Evolutionary conservation across 176 grass and related monocot genomes (phyloP).

Genomic region (Triticum urartu): DNA sequence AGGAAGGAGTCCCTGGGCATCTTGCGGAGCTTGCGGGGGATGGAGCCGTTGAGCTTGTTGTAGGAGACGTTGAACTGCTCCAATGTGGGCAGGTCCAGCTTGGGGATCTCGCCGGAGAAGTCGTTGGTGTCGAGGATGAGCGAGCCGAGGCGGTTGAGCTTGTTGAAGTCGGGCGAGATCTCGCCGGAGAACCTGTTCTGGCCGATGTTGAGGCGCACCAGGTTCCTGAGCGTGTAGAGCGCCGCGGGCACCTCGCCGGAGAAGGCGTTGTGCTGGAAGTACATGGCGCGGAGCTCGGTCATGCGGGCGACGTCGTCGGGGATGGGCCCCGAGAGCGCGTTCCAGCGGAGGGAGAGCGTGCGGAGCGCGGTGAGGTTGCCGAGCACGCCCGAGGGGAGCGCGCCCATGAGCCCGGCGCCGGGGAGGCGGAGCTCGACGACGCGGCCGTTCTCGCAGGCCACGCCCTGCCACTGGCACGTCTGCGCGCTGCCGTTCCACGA

Average conservation of each 20-base stretch:
- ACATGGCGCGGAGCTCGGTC: constrained; percentile 79
- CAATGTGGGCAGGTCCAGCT: constrained; percentile 63
- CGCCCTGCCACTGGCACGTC: constrained; percentile 70
- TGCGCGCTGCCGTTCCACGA: constrained; percentile 67
- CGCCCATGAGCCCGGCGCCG: constrained; percentile 69
- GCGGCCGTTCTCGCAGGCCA: constrained; percentile 65
- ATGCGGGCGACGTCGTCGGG: constrained; percentile 63
- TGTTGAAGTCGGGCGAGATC: constrained; percentile 74
- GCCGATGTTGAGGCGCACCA: constrained; percentile 77
- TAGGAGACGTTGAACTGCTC: constrained; percentile 95
- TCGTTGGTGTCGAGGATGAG: constrained; percentile 67
- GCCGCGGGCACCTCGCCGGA: constrained; percentile 66
- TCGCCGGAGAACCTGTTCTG: constrained; percentile 73
- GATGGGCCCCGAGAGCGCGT: constrained; percentile 62
- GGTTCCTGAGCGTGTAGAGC: constrained; percentile 65
- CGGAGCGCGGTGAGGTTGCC: constrained; percentile 83
- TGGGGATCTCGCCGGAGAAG: constrained; percentile 80
- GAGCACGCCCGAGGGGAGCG: constrained; percentile 58
- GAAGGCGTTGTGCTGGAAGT: constrained; percentile 78
- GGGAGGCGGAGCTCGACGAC: constrained; percentile 72
- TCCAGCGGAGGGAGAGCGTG: constrained; percentile 89
- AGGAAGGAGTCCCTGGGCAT: constrained; percentile 76
- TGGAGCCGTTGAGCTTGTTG: constrained; percentile 89
- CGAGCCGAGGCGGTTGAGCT: constrained; percentile 69
- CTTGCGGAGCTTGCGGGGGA: constrained; percentile 71